Evolutionary conservation across 1,284 basidiomycete species (phyloP).

Genomic region (Cryptococcus jaspeensis): DNA sequence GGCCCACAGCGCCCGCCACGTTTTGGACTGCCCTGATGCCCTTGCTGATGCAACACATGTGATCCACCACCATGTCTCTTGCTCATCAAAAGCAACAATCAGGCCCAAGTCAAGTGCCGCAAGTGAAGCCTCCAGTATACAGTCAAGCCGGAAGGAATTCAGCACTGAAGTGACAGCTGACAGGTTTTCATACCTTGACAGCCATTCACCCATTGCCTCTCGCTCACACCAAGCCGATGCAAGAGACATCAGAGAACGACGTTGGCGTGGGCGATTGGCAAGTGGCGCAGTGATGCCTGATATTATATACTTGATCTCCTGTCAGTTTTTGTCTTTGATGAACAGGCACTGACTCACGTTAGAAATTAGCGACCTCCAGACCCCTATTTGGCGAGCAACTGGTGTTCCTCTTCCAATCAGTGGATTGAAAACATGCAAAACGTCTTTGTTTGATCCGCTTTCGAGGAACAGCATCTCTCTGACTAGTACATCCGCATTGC

Average conservation of each 20-base stretch:
- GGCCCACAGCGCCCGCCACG: slow-evolving; percentile 29
- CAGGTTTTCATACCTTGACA: slow-evolving; percentile 6
- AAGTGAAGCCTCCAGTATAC: slow-evolving; percentile 34
- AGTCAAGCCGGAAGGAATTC: slow-evolving; percentile 34
- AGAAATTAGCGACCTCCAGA: slow-evolving; percentile 22
- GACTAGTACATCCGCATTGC: too few relatives aligned
- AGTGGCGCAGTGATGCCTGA: slow-evolving; percentile 2
- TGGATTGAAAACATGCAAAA: too few relatives aligned
- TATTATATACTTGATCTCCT: slow-evolving; percentile 9
- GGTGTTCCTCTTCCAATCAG: too few relatives aligned
- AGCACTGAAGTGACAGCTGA: slow-evolving; percentile 11
- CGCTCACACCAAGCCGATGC: slow-evolving; percentile 34
- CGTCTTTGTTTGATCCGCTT: too few relatives aligned
- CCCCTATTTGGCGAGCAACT: too few relatives aligned
- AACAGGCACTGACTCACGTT: slow-evolving; percentile 24
- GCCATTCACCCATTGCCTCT: slow-evolving; percentile 18
- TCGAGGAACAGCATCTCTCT: too few relatives aligned
- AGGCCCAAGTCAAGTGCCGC: slow-evolving; percentile 28
- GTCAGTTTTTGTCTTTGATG: neutral
- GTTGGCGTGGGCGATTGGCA: slow-evolving; percentile 31
- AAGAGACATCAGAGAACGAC: slow-evolving; percentile 25
- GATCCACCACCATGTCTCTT: slow-evolving; percentile 42
- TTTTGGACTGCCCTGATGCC: neutral
- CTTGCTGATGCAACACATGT: slow-evolving; percentile 12
- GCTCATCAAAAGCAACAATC: slow-evolving; percentile 22